A percentile compares a stretch with the other conserved stretches of the same genome.
phyloP scores from a whole-genome alignment of 176 grass and related monocot genomes.

The Urochloa ruziziensis region DNA sequence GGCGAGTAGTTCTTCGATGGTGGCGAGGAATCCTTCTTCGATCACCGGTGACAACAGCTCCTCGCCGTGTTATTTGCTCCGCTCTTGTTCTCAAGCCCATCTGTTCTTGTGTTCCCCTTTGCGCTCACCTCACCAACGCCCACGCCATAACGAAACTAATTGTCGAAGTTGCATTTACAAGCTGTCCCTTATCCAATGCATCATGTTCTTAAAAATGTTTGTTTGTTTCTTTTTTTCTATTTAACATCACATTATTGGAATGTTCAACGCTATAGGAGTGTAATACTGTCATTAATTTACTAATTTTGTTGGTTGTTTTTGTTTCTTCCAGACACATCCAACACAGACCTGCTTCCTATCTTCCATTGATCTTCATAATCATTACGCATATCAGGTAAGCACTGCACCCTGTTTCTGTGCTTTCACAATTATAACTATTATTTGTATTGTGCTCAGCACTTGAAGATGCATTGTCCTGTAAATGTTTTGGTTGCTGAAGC shows the following conservation, averaged over 20 bases:
- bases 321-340: slow-evolving; percentile 78
- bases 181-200: not conserved
- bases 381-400: slow-evolving; percentile 95
- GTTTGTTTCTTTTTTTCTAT: not conserved
- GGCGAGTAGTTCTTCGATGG: too few relatives aligned
- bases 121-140: too few relatives aligned
- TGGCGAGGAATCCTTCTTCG: too few relatives aligned
- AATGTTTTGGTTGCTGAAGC: not conserved
- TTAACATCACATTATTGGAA: not conserved
- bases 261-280: not conserved
- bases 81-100: too few relatives aligned
- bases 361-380: slow-evolving; percentile 97
- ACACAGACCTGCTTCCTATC: slow-evolving; percentile 97
- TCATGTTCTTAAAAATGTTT: not conserved
- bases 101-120: too few relatives aligned
- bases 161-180: not conserved
- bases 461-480: not conserved
- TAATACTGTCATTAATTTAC: not conserved
- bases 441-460: slow-evolving; percentile 29
- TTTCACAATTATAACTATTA: not conserved
- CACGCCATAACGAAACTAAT: too few relatives aligned
- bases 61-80: too few relatives aligned
- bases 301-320: slow-evolving; percentile 15
- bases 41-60: too few relatives aligned
- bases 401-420: not conserved